These are phyloP conservation scores for Globisporangium middletonii DNA, from an alignment of 352 stramenopile species.

Conservation along the genomic window DNA sequence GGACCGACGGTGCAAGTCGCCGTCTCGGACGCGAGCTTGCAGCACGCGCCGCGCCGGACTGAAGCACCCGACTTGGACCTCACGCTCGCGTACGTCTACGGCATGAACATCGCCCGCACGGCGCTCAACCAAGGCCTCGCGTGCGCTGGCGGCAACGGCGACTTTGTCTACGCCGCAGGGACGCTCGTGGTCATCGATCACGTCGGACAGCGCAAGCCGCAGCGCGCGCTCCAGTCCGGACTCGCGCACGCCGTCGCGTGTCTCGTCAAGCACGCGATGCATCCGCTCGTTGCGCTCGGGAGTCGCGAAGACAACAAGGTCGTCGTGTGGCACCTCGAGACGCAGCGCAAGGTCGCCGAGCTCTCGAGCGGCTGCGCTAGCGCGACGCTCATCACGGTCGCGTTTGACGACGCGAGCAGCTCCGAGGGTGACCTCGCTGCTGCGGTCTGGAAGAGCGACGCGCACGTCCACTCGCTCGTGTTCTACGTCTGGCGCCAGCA, in stretches of 20 bases:
- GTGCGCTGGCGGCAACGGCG: conserved; percentile 17
- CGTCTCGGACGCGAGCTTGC: conserved; percentile 15
- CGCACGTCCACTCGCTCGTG: conserved; percentile 35
- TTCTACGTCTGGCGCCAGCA: conserved; percentile 43
- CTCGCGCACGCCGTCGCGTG: conserved; percentile 39
- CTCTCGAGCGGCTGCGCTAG: conserved; percentile 12
- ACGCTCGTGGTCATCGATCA: conserved; percentile 38
- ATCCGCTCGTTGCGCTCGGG: conserved; percentile 33
- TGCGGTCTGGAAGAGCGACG: conserved; percentile 39
- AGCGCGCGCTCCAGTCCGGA: conserved; percentile 33
- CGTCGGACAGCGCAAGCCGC: conserved; percentile 22
- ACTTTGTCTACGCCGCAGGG: conserved; percentile 37
- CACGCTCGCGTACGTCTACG: conserved; percentile 33
- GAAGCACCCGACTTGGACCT: conserved; percentile 62
- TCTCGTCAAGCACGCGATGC: conserved; percentile 41
- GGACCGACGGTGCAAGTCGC: conserved; percentile 2
- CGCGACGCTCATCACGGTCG: conserved; percentile 17
- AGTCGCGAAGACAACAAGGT: conserved; percentile 28
- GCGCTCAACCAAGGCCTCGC: conserved; percentile 42
- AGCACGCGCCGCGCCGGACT: conserved; percentile 17
- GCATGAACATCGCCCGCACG: conserved; percentile 37
- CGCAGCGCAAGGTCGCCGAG: conserved; percentile 23
- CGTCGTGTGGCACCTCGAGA: conserved; percentile 25
- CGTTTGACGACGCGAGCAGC: conserved; percentile 19
- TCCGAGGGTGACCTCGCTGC: conserved; percentile 36